Percentiles rank a stretch among this genome's conserved stretches.
phyloP scores from a whole-genome alignment of 352 stramenopile species.

The Globisporangium splendens region DNA sequence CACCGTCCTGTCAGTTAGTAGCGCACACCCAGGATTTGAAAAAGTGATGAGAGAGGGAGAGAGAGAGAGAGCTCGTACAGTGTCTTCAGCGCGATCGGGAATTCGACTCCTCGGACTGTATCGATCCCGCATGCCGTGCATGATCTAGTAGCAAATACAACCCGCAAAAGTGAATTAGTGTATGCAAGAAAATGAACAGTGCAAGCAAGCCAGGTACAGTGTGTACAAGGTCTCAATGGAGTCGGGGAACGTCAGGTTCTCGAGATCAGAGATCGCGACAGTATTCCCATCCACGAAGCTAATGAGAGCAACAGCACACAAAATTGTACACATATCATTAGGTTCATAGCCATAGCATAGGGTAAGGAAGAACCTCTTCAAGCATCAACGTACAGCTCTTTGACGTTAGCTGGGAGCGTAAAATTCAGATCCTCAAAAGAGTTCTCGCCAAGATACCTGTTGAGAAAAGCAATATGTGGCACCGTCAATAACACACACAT shows the following conservation, averaged over 20 bases:
- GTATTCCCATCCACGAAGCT: slow-evolving; percentile 32
- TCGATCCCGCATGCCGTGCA: slow-evolving; percentile 19
- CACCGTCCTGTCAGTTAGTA: neutral
- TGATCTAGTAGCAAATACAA: slow-evolving; percentile 5
- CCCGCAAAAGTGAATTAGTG: neutral
- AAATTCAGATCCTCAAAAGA: slow-evolving; percentile 3
- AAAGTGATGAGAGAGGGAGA: slow-evolving; percentile 5
- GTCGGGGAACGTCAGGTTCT: slow-evolving; percentile 39
- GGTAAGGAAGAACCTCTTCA: too few relatives aligned
- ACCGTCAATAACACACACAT: neutral
- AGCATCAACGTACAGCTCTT: neutral
- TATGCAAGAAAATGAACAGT: neutral
- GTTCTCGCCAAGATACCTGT: slow-evolving; percentile 1
- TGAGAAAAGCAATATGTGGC: neutral
- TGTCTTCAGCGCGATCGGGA: slow-evolving; percentile 30
- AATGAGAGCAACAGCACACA: neutral
- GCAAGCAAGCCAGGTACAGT: too few relatives aligned
- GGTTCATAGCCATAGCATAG: too few relatives aligned
- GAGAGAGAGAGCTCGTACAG: slow-evolving; percentile 21
- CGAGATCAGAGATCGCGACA: slow-evolving; percentile 29
- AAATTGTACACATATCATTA: neutral
- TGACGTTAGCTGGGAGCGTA: neutral
- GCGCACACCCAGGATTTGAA: slow-evolving; percentile 8
- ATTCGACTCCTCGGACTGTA: slow-evolving; percentile 19
- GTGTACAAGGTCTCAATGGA: slow-evolving; percentile 31